Percentiles rank a stretch among this genome's conserved stretches.
Evolutionary conservation across 2,329 filamentous ascomycete genomes (phyloP).

Genomic region (Ascochyta rabiei): DNA sequence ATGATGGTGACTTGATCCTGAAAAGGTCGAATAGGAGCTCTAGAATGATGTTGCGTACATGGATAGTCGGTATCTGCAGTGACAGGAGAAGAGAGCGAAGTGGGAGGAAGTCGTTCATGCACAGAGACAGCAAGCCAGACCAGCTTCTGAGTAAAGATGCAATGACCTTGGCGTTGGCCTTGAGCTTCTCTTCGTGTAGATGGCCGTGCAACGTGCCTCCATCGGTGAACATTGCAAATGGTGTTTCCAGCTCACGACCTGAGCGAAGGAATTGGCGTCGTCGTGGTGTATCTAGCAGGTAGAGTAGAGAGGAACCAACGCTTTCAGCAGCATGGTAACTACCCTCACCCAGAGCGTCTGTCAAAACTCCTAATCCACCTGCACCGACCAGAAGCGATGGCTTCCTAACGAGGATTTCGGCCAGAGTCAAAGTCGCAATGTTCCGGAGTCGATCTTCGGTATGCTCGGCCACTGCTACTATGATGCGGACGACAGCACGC

Average conservation of each 20-base stretch:
- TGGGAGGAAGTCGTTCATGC: slow-evolving; percentile 85
- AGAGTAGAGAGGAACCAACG: slow-evolving; percentile 83
- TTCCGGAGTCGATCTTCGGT: slow-evolving; percentile 83
- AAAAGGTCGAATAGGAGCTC: slow-evolving; percentile 85
- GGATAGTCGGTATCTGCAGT: slow-evolving; percentile 62
- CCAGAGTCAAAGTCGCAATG: slow-evolving; percentile 90
- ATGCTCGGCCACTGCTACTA: slow-evolving; percentile 89
- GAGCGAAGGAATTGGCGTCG: slow-evolving; percentile 82
- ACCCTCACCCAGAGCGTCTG: slow-evolving; percentile 89
- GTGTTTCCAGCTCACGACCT: slow-evolving; percentile 84
- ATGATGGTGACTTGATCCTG: slow-evolving; percentile 89
- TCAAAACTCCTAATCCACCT: slow-evolving; percentile 83
- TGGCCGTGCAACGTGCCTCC: slow-evolving; percentile 60
- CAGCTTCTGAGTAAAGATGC: slow-evolving; percentile 89
- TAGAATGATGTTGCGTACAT: slow-evolving; percentile 76
- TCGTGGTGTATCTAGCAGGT: slow-evolving; percentile 83
- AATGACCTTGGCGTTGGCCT: slow-evolving; percentile 91
- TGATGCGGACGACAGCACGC: slow-evolving; percentile 81
- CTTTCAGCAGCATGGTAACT: slow-evolving; percentile 92
- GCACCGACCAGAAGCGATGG: slow-evolving; percentile 80
- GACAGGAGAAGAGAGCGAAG: slow-evolving; percentile 79
- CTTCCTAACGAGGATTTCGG: slow-evolving; percentile 87
- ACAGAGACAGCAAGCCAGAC: slow-evolving; percentile 87
- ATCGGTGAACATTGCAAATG: slow-evolving; percentile 91
- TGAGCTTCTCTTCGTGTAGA: slow-evolving; percentile 68